Conservation (phyloP, 2,329 filamentous ascomycete genomes). For the Monascus ruber region DNA sequence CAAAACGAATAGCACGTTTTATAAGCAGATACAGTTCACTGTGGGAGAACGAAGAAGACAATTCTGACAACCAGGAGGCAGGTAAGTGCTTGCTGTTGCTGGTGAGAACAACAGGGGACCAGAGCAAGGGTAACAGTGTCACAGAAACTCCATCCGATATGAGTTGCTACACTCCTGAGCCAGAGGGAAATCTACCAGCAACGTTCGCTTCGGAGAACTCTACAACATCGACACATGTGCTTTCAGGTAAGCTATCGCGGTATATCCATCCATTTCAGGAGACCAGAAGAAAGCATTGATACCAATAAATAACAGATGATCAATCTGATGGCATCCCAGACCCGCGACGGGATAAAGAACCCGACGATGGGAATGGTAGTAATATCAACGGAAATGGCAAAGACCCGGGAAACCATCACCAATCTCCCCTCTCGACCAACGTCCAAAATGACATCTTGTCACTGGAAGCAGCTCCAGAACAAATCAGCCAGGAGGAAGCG, state of each 20-base stretch:
- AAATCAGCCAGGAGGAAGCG: too few species aligned
- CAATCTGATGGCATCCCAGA: background rate
- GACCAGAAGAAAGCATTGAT: background rate
- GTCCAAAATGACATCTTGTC: background rate
- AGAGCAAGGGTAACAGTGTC: background rate
- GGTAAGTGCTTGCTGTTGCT: too few species aligned
- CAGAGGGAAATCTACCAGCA: background rate
- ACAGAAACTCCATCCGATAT: background rate
- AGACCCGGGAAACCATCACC: background rate
- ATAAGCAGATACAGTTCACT: conserved; percentile 17
- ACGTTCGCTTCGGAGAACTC: background rate
- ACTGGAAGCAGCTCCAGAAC: too few species aligned
- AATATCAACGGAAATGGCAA: background rate
- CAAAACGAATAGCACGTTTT: conserved; percentile 24
- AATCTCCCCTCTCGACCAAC: background rate
- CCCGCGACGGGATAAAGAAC: background rate
- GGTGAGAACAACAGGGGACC: background rate
- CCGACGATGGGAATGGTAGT: background rate
- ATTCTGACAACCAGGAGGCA: too few species aligned
- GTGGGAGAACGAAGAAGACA: too few species aligned
- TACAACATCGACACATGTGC: background rate
- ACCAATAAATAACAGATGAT: background rate
- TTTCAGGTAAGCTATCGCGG: background rate
- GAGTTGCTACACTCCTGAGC: background rate
- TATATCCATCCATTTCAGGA: background rate